Conservation (phyloP, 2,329 filamentous ascomycete genomes). For the Aspergillus fumigatus region DNA sequence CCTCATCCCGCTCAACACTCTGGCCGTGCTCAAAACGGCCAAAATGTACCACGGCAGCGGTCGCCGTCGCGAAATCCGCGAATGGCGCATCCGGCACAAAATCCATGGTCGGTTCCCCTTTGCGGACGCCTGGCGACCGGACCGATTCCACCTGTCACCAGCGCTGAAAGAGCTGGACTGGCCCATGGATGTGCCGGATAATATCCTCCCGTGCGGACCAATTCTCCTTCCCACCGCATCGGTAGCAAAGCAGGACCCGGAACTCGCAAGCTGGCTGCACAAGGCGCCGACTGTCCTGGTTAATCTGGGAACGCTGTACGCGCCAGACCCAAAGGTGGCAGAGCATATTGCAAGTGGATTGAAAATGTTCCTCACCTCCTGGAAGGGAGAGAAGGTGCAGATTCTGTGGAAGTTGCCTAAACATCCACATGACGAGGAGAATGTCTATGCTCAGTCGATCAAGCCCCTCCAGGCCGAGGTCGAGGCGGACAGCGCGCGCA, state of each 20-base stretch:
- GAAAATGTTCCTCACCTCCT: constrained; percentile 30
- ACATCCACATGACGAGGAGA: constrained; percentile 17
- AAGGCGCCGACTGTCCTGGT: constrained; percentile 45
- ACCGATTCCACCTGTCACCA: constrained; percentile 25
- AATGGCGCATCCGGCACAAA: constrained; percentile 22
- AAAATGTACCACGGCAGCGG: constrained; percentile 24
- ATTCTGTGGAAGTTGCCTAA: constrained; percentile 39
- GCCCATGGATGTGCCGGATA: constrained; percentile 35
- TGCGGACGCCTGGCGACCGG: constrained; percentile 22
- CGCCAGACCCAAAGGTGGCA: constrained; percentile 30
- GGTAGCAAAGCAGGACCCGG: constrained; percentile 37
- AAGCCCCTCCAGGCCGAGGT: constrained; percentile 22
- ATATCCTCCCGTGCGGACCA: constrained; percentile 46
- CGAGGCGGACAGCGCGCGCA: constrained; percentile 29
- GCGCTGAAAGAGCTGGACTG: constrained; percentile 37
- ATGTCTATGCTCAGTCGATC: constrained; percentile 17
- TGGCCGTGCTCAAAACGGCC: constrained; percentile 28
- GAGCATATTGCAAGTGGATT: constrained; percentile 39
- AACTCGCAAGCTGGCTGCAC: constrained; percentile 43
- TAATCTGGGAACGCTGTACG: constrained; percentile 44
- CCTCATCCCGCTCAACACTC: constrained; percentile 41
- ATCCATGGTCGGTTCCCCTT: constrained; percentile 26
- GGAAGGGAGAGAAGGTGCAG: constrained; percentile 23
- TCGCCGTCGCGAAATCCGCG: constrained; percentile 18
- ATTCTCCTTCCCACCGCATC: constrained; percentile 37